Conservation (phyloP, 345 rosid genomes). For the Populus alba region DNA sequence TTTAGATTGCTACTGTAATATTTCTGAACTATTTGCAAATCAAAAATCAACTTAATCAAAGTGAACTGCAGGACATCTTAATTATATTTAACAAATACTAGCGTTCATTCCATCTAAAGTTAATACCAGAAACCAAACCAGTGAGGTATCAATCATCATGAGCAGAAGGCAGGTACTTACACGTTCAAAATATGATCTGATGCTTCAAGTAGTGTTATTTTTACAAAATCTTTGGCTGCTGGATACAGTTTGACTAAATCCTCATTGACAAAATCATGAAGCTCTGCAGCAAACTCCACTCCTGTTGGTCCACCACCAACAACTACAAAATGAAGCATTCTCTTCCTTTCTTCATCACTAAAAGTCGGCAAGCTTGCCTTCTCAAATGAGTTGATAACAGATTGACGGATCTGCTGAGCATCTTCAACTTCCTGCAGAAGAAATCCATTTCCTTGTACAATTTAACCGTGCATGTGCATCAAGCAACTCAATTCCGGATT, state of each 20-base stretch:
- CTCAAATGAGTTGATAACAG: slow-evolving; percentile 82
- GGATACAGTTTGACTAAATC: slow-evolving; percentile 87
- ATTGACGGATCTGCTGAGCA: slow-evolving; percentile 83
- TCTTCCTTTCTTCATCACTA: slow-evolving; percentile 81
- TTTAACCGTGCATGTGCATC: background rate
- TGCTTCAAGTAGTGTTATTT: slow-evolving; percentile 90
- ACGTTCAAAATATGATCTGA: slow-evolving; percentile 91
- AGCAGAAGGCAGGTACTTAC: slow-evolving; percentile 34
- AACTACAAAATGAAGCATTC: slow-evolving; percentile 88
- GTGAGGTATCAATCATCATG: background rate
- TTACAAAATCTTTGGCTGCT: slow-evolving; percentile 49
- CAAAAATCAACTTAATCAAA: background rate
- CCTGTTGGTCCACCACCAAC: slow-evolving; percentile 99
- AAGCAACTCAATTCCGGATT: background rate
- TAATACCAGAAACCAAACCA: background rate
- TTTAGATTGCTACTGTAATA: background rate
- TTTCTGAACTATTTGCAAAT: background rate
- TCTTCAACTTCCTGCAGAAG: slow-evolving; percentile 87
- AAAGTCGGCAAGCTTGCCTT: slow-evolving; percentile 84
- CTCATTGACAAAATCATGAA: slow-evolving; percentile 84
- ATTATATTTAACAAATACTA: background rate
- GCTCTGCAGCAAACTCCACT: slow-evolving; percentile 97
- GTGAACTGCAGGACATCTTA: background rate
- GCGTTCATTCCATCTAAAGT: background rate
- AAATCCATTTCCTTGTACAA: slow-evolving; percentile 8